These are phyloP conservation scores for Suhomyces kilbournensis DNA, from an alignment of 805 yeast species.

Conservation along the genomic window DNA sequence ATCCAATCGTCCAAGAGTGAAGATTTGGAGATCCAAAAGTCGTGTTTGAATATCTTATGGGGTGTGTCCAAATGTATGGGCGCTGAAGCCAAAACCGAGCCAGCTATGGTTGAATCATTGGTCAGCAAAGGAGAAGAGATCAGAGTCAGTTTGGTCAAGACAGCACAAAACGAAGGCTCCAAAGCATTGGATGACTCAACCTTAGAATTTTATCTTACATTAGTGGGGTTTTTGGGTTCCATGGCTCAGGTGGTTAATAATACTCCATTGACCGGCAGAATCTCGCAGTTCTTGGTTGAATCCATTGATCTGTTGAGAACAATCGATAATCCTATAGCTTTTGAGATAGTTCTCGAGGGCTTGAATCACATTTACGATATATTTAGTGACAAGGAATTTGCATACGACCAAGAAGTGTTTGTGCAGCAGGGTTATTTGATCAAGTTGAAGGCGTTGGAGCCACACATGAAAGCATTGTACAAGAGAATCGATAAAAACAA, in stretches of 20 bases:
- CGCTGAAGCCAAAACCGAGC: conserved; percentile 20
- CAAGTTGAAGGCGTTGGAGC: conserved; percentile 41
- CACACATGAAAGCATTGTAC: conserved; percentile 50
- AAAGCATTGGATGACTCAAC: conserved; percentile 3
- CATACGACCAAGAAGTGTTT: conserved; percentile 68
- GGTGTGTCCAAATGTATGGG: conserved; percentile 37
- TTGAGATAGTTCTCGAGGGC: conserved; percentile 53
- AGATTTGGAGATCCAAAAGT: conserved; percentile 26
- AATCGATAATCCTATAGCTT: conserved; percentile 12
- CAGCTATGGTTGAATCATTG: conserved; percentile 23
- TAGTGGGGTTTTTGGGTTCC: conserved; percentile 52
- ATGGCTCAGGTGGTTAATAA: conserved; percentile 47
- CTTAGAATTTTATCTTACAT: conserved; percentile 22
- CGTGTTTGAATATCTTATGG: conserved; percentile 37
- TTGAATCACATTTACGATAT: conserved; percentile 71
- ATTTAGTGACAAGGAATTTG: conserved; percentile 68
- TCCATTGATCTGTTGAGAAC: conserved; percentile 10
- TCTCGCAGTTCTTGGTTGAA: conserved; percentile 32
- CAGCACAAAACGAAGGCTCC: neutral
- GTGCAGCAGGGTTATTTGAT: conserved; percentile 49
- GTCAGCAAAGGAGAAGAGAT: conserved; percentile 18
- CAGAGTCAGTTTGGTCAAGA: conserved; percentile 1
- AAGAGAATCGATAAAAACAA: conserved; percentile 68
- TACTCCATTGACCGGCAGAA: conserved; percentile 40
- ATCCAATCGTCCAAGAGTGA: conserved; percentile 8